Evolutionary conservation across 2,329 filamentous ascomycete genomes (phyloP).

Genomic region (Aspergillus luchuensis): DNA sequence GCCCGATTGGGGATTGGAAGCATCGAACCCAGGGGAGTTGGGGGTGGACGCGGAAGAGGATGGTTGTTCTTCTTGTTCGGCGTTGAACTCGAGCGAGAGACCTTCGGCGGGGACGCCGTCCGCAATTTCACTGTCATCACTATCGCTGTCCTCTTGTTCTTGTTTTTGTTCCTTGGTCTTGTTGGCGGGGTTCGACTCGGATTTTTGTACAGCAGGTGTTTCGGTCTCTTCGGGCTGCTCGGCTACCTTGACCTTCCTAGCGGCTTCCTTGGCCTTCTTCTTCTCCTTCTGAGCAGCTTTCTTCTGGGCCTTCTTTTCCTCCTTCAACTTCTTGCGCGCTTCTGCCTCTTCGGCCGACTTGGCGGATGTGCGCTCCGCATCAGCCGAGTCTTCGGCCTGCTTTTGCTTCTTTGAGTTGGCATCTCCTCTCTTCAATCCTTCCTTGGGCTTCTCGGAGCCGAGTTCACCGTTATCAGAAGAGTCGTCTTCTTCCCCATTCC

Average conservation of each 20-base stretch:
- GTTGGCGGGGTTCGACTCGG: conserved; percentile 23
- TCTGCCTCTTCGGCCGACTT: conserved; percentile 37
- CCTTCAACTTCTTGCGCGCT: conserved; percentile 40
- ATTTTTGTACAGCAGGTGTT: conserved; percentile 23
- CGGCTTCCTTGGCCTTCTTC: conserved; percentile 46
- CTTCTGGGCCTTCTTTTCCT: conserved; percentile 48
- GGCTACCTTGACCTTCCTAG: conserved; percentile 40
- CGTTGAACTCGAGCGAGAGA: conserved; percentile 52
- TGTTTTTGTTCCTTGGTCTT: conserved; percentile 26
- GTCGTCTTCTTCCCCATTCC: conserved; percentile 35
- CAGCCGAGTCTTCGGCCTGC: conserved; percentile 39
- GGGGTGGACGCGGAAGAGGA: conserved; percentile 52
- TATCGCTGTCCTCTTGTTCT: conserved; percentile 28
- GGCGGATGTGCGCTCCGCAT: conserved; percentile 24
- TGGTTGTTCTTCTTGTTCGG: conserved; percentile 36
- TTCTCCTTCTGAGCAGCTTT: conserved; percentile 55
- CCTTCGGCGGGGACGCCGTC: conserved; percentile 50
- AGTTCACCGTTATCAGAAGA: conserved; percentile 49
- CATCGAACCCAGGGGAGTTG: conserved; percentile 60
- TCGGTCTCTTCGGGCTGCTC: conserved; percentile 29
- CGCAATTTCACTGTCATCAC: conserved; percentile 36
- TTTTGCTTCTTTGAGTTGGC: conserved; percentile 59
- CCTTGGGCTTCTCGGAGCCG: conserved; percentile 55
- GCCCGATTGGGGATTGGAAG: conserved; percentile 51
- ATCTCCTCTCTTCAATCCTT: conserved; percentile 59